Evolutionary conservation across 75 land plant genomes (phyloP).

Genomic region (Pinus tabuliformis): DNA sequence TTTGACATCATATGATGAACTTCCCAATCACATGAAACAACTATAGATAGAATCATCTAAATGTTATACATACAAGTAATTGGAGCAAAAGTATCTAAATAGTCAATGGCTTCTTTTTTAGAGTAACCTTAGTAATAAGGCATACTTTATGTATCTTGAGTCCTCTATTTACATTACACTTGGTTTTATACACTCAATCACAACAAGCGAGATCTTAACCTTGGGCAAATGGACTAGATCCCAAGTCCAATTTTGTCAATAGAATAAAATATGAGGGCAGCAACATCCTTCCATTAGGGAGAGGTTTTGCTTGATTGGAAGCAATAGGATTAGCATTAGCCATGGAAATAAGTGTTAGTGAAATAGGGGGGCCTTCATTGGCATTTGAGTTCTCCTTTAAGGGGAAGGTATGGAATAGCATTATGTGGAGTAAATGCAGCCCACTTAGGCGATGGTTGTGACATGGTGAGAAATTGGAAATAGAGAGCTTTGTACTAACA

Average conservation of each 20-base stretch:
- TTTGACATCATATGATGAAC: no score
- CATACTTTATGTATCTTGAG: slow-evolving; percentile 10
- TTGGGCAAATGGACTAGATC: not conserved
- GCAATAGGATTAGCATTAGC: not conserved
- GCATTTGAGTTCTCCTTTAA: not conserved
- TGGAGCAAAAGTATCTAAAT: slow-evolving; percentile 9
- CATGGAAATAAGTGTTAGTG: not conserved
- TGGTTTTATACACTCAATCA: slow-evolving; percentile 6
- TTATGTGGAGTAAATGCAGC: no score
- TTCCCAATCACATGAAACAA: not conserved
- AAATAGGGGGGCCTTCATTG: not conserved
- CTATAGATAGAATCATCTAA: not conserved
- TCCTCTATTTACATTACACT: not conserved
- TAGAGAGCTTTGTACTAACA: no score
- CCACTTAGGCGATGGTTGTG: no score
- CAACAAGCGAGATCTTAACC: not conserved
- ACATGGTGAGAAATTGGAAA: no score
- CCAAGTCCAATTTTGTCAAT: not conserved
- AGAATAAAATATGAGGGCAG: no score
- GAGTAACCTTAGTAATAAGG: slow-evolving; percentile 12
- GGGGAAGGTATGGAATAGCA: no score
- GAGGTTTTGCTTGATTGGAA: not conserved
- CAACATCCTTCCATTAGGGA: no score
- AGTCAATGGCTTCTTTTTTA: slow-evolving; percentile 4
- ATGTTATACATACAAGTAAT: not conserved